A percentile compares a stretch with the other conserved stretches of the same genome.
Conservation (phyloP, 305 asterid species). For the Solanum chacoense region DNA sequence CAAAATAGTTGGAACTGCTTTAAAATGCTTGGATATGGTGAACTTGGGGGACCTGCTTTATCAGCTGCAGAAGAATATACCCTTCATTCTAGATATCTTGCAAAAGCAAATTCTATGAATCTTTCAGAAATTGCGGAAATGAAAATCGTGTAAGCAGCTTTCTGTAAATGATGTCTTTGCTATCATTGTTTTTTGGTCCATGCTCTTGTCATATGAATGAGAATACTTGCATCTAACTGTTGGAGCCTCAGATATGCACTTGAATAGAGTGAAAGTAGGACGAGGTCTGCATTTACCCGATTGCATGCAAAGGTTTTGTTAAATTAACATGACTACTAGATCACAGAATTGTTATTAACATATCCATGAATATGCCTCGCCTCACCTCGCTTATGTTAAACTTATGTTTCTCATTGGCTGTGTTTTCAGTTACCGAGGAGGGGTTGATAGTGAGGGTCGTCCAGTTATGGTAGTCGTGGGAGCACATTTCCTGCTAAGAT, state of each 20-base stretch:
- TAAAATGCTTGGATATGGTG: conserved; percentile 89
- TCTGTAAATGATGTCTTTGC: neutral
- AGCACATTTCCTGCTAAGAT: conserved; percentile 90
- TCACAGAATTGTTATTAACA: neutral
- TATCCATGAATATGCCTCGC: neutral
- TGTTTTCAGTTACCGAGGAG: conserved; percentile 81
- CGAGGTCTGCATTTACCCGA: neutral
- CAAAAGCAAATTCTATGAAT: conserved; percentile 86
- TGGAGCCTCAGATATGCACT: conserved; percentile 1
- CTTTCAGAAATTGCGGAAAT: conserved; percentile 92
- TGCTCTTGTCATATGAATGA: neutral
- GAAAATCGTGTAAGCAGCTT: conserved; percentile 81
- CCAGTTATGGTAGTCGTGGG: conserved; percentile 97
- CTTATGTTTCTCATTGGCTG: neutral
- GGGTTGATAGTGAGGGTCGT: conserved; percentile 85
- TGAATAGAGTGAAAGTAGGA: neutral
- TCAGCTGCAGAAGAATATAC: conserved; percentile 96
- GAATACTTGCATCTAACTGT: neutral
- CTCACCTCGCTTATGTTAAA: neutral
- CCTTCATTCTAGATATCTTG: conserved; percentile 88
- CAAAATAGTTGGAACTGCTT: conserved; percentile 57
- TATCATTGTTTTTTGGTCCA: neutral
- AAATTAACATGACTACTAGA: neutral
- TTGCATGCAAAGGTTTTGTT: neutral
- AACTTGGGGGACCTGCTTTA: conserved; percentile 79